phyloP scores from a whole-genome alignment of 441 rosid genomes.

The Bocquillonia castaneifolia region DNA sequence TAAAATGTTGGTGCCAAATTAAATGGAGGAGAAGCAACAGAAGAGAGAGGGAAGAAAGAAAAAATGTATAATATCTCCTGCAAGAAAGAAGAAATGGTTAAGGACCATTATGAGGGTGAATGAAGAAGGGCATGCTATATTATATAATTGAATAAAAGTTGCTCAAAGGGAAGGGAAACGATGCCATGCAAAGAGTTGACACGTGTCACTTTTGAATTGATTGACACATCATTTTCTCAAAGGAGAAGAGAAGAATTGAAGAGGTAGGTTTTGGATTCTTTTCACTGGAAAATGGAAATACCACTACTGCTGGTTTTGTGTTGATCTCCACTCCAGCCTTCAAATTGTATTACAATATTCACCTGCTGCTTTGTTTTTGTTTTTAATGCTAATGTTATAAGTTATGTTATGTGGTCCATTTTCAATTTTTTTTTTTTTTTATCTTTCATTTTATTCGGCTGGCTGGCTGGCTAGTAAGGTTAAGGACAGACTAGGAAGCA shows the following conservation, averaged over 20 bases:
- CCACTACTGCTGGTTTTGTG: too few relatives aligned
- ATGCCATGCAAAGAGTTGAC: constrained; percentile 15
- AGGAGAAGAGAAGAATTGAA: constrained; percentile 7
- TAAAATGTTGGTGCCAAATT: neutral
- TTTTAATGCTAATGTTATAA: neutral
- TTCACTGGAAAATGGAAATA: too few relatives aligned
- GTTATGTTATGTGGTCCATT: constrained; percentile 21
- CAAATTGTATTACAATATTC: neutral
- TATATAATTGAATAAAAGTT: constrained; percentile 28
- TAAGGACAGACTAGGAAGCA: constrained; percentile 3
- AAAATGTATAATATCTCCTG: too few relatives aligned
- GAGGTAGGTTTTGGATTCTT: constrained; percentile 9
- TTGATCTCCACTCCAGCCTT: too few relatives aligned
- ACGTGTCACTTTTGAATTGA: constrained; percentile 35
- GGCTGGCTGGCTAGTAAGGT: constrained; percentile 14
- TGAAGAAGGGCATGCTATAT: constrained; percentile 6
- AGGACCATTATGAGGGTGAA: constrained; percentile 17
- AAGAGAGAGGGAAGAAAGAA: constrained; percentile 11
- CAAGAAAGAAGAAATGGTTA: neutral
- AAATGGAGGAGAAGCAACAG: constrained; percentile 5
- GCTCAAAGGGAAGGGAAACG: neutral
- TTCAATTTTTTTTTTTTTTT: neutral
- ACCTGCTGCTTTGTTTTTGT: neutral
- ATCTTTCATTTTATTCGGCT: neutral
- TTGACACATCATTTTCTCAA: constrained; percentile 15